A percentile compares a stretch with the other conserved stretches of the same genome.
Evolutionary conservation across 2,329 filamentous ascomycete genomes (phyloP).

Genomic region (Tolypocladium sp.): DNA sequence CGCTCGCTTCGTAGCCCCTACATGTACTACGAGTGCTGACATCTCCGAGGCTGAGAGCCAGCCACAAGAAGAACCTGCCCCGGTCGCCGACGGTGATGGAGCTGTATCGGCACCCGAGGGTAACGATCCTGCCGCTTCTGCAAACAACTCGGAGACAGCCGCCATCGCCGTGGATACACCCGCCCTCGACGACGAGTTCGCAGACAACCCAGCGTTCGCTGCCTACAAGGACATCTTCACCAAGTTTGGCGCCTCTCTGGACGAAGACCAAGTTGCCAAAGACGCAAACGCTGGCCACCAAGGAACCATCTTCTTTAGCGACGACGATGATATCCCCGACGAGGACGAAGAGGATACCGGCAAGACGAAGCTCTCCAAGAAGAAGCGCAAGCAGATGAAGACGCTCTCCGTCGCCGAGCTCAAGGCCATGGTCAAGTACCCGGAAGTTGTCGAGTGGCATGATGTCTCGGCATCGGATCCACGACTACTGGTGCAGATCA

Average conservation of each 20-base stretch:
- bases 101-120: not conserved
- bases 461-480: slow-evolving; percentile 89
- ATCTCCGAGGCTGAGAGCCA: not conserved
- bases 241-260: slow-evolving; percentile 62
- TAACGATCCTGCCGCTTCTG: not conserved
- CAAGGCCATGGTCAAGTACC: slow-evolving; percentile 82
- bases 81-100: not conserved
- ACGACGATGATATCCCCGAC: slow-evolving; percentile 78
- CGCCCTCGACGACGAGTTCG: slow-evolving; percentile 50
- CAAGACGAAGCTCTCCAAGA: slow-evolving; percentile 75
- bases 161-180: slow-evolving; percentile 29
- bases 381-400: slow-evolving; percentile 84
- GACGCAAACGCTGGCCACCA: slow-evolving; percentile 65
- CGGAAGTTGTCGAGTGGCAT: slow-evolving; percentile 96
- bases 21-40: not conserved
- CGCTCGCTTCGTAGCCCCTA: not conserved
- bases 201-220: slow-evolving; percentile 69
- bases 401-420: slow-evolving; percentile 92
- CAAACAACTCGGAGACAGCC: slow-evolving; percentile 1
- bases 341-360: slow-evolving; percentile 64
- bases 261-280: slow-evolving; percentile 54
- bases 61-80: not conserved
- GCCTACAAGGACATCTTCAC: slow-evolving; percentile 77
- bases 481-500: slow-evolving; percentile 83
- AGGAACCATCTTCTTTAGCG: slow-evolving; percentile 74